A percentile compares a stretch with the other conserved stretches of the same genome.
phyloP scores from a whole-genome alignment of 2,329 filamentous ascomycete genomes.

The Neofusicoccum parvum region DNA sequence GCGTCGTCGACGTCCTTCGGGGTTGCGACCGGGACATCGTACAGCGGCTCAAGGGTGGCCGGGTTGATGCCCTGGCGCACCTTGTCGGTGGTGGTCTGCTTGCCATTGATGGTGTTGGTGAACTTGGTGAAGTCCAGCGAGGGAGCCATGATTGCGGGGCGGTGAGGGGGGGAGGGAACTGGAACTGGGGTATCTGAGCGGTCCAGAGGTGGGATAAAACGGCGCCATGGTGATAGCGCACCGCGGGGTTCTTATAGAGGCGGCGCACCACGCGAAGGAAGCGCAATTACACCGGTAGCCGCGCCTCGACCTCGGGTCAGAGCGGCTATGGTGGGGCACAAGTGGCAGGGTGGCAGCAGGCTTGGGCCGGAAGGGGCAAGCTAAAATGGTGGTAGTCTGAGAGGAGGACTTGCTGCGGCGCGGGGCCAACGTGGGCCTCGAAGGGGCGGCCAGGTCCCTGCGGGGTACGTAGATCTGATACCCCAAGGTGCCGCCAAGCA shows the following conservation, averaged over 20 bases:
- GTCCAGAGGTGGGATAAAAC: background rate
- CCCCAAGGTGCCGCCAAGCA: constrained; percentile 5
- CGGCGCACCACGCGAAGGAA: background rate
- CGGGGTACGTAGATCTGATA: constrained; percentile 16
- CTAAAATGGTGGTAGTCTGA: background rate
- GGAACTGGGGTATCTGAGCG: background rate
- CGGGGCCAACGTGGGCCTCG: background rate
- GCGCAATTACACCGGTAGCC: background rate
- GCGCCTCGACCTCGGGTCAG: constrained; percentile 4
- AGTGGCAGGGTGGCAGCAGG: background rate
- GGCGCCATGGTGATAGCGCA: background rate
- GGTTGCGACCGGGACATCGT: constrained; percentile 51
- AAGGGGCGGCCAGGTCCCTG: background rate
- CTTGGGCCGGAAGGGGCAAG: background rate
- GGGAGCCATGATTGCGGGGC: constrained; percentile 1
- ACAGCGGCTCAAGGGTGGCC: constrained; percentile 49
- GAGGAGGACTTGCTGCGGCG: background rate
- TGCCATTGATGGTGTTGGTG: constrained; percentile 53
- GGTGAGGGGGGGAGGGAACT: background rate
- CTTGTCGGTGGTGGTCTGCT: constrained; percentile 42
- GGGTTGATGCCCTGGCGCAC: constrained; percentile 54
- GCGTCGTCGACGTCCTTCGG: constrained; percentile 51
- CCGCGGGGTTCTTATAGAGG: background rate
- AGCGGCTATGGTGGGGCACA: constrained; percentile 1
- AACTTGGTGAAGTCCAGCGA: constrained; percentile 21